Percentiles rank a stretch among this genome's conserved stretches.
These are phyloP conservation scores for Geoglossum cookeanum DNA, from an alignment of 2,329 filamentous ascomycete genomes.

Conservation along the genomic window DNA sequence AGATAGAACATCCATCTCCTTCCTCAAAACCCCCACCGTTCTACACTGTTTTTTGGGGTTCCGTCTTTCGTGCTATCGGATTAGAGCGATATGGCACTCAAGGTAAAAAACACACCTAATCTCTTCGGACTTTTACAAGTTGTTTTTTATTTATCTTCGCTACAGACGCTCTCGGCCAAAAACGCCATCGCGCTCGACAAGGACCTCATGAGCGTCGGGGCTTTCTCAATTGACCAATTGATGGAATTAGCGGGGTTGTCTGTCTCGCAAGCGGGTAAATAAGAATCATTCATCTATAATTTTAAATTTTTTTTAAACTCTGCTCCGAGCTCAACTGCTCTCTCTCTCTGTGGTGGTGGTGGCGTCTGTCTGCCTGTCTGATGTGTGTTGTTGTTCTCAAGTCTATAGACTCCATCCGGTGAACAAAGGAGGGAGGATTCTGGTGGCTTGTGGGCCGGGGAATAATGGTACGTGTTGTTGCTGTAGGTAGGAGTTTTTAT, in stretches of 20 bases:
- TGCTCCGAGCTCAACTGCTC: too few relatives aligned
- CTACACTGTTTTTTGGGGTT: too few relatives aligned
- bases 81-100: not conserved
- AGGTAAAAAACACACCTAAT: not conserved
- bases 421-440: constrained; percentile 47
- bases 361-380: too few relatives aligned
- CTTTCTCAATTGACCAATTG: constrained; percentile 86
- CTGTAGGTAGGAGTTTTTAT: too few relatives aligned
- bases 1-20: too few relatives aligned
- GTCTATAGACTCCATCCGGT: constrained; percentile 73
- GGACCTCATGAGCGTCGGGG: constrained; percentile 77
- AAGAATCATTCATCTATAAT: too few relatives aligned
- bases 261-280: constrained; percentile 66
- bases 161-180: constrained; percentile 66
- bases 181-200: constrained; percentile 77
- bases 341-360: too few relatives aligned
- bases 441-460: constrained; percentile 79
- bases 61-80: too few relatives aligned
- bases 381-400: constrained; percentile 18
- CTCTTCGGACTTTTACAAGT: too few relatives aligned
- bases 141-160: not conserved
- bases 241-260: constrained; percentile 94
- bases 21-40: too few relatives aligned
- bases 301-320: too few relatives aligned
- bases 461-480: constrained; percentile 35